A percentile compares a stretch with the other conserved stretches of the same genome.
These are phyloP conservation scores for Colletotrichum lini DNA, from an alignment of 2,329 filamentous ascomycete genomes.

Conservation along the genomic window DNA sequence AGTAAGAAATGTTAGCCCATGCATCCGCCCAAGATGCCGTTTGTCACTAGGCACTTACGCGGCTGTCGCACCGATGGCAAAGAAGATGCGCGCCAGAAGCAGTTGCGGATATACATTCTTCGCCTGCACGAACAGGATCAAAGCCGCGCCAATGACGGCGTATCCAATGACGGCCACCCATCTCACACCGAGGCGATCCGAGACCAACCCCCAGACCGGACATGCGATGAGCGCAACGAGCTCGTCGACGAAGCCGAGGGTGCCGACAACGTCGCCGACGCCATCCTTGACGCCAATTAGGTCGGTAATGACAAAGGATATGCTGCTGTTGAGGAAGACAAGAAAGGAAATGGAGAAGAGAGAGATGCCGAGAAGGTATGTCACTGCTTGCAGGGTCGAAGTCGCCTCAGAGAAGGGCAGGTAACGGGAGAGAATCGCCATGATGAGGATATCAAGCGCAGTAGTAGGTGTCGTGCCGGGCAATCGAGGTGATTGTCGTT, in stretches of 20 bases:
- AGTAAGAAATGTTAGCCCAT: constrained; percentile 6
- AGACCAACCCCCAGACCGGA: constrained; percentile 83
- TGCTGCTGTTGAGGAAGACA: constrained; percentile 88
- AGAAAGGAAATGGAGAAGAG: constrained; percentile 92
- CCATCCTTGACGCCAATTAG: constrained; percentile 80
- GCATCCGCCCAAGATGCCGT: background rate
- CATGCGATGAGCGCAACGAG: constrained; percentile 85
- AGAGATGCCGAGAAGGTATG: constrained; percentile 85
- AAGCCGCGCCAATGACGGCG: constrained; percentile 80
- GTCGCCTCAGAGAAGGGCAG: constrained; percentile 73
- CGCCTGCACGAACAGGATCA: constrained; percentile 88
- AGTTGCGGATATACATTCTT: constrained; percentile 90
- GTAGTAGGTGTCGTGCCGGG: constrained; percentile 22
- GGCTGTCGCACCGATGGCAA: constrained; percentile 93
- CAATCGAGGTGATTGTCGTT: constrained; percentile 34
- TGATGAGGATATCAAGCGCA: constrained; percentile 13
- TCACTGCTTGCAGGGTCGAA: constrained; percentile 74
- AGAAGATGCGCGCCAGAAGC: constrained; percentile 85
- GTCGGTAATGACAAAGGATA: constrained; percentile 89
- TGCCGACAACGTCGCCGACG: constrained; percentile 87
- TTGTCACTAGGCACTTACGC: constrained; percentile 65
- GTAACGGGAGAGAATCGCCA: constrained; percentile 57
- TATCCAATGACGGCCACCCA: constrained; percentile 85
- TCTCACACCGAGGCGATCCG: constrained; percentile 82
- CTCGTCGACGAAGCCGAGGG: constrained; percentile 88